Base-by-base conservation (phyloP, 352 stramenopile genomes). In the Phytophthora nicotianae region DNA sequence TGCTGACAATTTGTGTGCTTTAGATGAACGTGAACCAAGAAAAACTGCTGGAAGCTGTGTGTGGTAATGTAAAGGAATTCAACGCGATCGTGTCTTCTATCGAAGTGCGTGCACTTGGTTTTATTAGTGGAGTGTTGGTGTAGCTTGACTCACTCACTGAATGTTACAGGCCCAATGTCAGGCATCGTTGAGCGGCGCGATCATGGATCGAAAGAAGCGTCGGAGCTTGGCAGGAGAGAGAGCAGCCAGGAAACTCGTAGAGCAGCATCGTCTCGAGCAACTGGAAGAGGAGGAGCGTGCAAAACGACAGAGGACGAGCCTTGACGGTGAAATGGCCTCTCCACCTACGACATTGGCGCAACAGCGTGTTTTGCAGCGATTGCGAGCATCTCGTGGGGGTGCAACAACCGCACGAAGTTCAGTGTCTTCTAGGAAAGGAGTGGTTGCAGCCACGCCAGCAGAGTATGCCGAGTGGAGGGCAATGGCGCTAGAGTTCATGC, bases 11-110 rank as follows among this genome's bases (percentile, higher is more conserved):
- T 41, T 49, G 13, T n/a, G 0, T 43, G 27, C 16, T 62, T 52
- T 23, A 90, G 74, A 70, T 90, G 45, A 77, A 79, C 40, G 67
- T 92, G 26, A 81, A 90, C 43, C 80, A 79, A 40, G 61, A 57
- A 13, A 86, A 74, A 49, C 54, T 92, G n/a, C 40, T 90, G 8
- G 72, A 81, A 21, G 73, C 75, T 14, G 76, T 89, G 23, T 89
- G 79, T 35, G 83, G 76, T 8, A 88, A 85, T 55, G 66, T 74
- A 19, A 84, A 76, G 33, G 65, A 68, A 10, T 92, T 92, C 23
- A 79, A 89, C 19, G 69, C 79, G 0, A 86, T 92, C 46, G 78
- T 92, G 17, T 81, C 75, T 7, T 89, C 81, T 26, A 83, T 92
- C 37, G 81, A 92, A 65, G 75, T 83, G 10, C 17, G 58, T 50